Evolutionary conservation across 1,139 yeast genomes (phyloP), one percentile per base, ranked within the genome.

Genomic region (Geotrichum candidum): DNA sequence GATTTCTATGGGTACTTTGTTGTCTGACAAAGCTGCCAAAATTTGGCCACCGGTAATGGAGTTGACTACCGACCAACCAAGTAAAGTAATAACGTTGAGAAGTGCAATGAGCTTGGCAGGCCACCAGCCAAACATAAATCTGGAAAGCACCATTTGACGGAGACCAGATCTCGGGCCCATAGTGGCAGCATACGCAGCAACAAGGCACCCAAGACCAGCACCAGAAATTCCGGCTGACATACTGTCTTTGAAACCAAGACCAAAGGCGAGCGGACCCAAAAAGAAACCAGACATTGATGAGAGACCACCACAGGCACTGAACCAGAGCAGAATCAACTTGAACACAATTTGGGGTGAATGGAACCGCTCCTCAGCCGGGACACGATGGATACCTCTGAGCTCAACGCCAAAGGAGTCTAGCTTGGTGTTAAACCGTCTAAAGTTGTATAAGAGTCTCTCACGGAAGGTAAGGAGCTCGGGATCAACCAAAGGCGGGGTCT

Each of bases 81-180:
- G 74, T n/a, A 87, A 86, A 56, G 96, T 94, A 59, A 88, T 73
- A 62, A 88, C 83, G 54, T 88, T 82, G 50, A 87, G 82, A 54
- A 90, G 72, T 1, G 90, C 85, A 56, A 88, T 87, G 61, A 88
- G 76, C 71, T 87, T 86, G 51, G 90, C 91, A 65, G 86, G 83
- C 87, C 88, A 88, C 84, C 91, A 86, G 0, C 96, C 96, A 72
- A 88, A 89, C 56, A 88, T 76, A 69, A 82, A 88, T 64, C 96
- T 79, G 0, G 92, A 87, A 25, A 90, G 81, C 9, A 89, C 92
- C 91, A 90, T 88, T 72, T 89, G 96, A 68, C 96, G 79, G 65
- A 92, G 83, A 0, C 96, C 96, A 0, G 95, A 87, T 63, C 89
- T 80, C 0, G 96, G 96, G 0, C 96, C 96, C 91, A 89, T 85